A percentile compares a stretch with the other conserved stretches of the same genome.
Conservation (phyloP, 164 flowering plant species). For the Akebia trifoliata region DNA sequence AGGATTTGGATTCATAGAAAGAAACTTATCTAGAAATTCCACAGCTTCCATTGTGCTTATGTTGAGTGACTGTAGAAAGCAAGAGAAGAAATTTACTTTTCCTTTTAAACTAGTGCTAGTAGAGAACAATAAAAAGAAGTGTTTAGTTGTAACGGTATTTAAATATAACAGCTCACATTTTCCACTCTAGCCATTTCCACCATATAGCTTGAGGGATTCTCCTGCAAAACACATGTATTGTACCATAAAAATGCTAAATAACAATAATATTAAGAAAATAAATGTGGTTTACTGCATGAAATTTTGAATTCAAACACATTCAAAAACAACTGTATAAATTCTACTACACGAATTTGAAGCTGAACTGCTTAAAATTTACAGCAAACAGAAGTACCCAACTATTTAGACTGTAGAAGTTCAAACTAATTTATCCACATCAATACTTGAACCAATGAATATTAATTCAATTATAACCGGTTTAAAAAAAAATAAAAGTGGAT, state of each 20-base stretch:
- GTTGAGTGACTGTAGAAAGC: slow-evolving; percentile 49
- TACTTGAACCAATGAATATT: not conserved
- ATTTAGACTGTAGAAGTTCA: not conserved
- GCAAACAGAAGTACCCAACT: not conserved
- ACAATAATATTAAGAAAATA: not conserved
- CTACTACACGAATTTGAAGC: not conserved
- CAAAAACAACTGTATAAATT: not conserved
- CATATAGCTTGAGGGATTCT: slow-evolving; percentile 60
- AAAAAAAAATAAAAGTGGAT: not conserved
- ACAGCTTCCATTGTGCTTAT: slow-evolving; percentile 71
- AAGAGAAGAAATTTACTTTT: slow-evolving; percentile 10
- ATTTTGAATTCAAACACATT: not conserved
- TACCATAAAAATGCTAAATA: not conserved
- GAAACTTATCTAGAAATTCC: slow-evolving; percentile 76
- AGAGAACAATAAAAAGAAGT: no score
- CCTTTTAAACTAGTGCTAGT: not conserved
- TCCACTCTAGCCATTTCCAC: slow-evolving; percentile 82
- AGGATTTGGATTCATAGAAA: slow-evolving; percentile 74
- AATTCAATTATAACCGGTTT: no score
- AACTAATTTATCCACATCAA: not conserved
- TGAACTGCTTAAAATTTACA: not conserved
- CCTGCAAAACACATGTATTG: slow-evolving; percentile 38
- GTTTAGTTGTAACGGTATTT: not conserved
- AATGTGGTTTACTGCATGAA: not conserved
- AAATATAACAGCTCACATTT: slow-evolving; percentile 40